Conservation (phyloP, 805 yeast genomes). For the Candida sphagnicola region DNA sequence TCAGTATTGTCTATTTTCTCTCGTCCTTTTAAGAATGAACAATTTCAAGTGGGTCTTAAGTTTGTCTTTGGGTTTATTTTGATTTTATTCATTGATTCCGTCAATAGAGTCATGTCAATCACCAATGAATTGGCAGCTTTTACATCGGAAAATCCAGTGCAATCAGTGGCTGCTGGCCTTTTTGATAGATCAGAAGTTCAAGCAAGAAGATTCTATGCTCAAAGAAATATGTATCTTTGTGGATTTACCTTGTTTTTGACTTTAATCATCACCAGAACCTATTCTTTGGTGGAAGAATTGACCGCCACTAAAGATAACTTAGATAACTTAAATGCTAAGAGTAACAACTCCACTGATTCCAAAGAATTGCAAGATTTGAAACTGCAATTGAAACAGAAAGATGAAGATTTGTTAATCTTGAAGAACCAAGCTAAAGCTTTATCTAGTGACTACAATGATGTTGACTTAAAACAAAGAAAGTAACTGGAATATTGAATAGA, state of each 20-base stretch:
- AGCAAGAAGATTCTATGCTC: constrained; percentile 91
- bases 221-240: constrained; percentile 91
- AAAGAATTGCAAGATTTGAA: constrained; percentile 46
- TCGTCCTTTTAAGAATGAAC: constrained; percentile 66
- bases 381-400: constrained; percentile 47
- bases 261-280: constrained; percentile 79
- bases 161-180: constrained; percentile 18
- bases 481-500: too few relatives aligned
- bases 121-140: constrained; percentile 51
- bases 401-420: constrained; percentile 60
- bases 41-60: constrained; percentile 72
- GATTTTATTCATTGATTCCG: constrained; percentile 81
- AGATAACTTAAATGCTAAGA: constrained; percentile 28
- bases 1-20: constrained; percentile 60
- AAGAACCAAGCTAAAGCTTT: constrained; percentile 71
- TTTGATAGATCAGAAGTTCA: constrained; percentile 77
- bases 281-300: constrained; percentile 72
- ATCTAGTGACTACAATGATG: constrained; percentile 56
- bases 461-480: constrained; percentile 14
- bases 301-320: constrained; percentile 59
- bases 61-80: constrained; percentile 81
- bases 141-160: constrained; percentile 14
- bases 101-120: constrained; percentile 75
- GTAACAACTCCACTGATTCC: constrained; percentile 21
- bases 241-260: constrained; percentile 93